phyloP scores from a whole-genome alignment of 805 yeast genomes.

The Wickerhamomyces tratensis region DNA sequence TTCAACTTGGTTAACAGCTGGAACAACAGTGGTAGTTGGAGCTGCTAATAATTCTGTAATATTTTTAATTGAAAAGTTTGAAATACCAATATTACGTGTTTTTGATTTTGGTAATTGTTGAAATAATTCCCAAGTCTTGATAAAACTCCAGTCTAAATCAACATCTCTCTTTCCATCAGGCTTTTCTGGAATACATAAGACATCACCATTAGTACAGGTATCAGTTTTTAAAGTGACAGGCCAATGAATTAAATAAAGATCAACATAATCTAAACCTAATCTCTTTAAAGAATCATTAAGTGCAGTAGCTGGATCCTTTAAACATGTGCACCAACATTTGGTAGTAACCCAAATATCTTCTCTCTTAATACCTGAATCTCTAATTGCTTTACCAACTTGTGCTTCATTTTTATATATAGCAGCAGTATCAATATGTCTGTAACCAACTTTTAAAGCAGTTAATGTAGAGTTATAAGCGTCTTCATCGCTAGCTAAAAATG shows the following conservation, averaged over 20 bases:
- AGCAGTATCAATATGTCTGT: constrained; percentile 75
- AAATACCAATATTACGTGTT: constrained; percentile 65
- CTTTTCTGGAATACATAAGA: constrained; percentile 21
- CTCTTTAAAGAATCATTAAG: constrained; percentile 46
- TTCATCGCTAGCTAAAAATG: constrained; percentile 52
- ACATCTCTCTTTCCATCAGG: constrained; percentile 28
- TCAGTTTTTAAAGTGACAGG: constrained; percentile 46
- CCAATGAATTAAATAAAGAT: constrained; percentile 73
- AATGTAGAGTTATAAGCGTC: constrained; percentile 46
- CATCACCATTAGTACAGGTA: constrained; percentile 20
- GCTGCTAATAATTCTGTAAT: constrained; percentile 38
- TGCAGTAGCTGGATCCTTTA: constrained; percentile 36
- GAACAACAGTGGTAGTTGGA: constrained; percentile 41
- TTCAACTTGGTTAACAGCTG: constrained; percentile 72
- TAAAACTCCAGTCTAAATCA: constrained; percentile 30
- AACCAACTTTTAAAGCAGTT: constrained; percentile 55
- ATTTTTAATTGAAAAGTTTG: constrained; percentile 53
- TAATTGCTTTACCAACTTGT: constrained; percentile 48
- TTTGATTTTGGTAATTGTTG: constrained; percentile 47
- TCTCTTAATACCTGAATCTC: constrained; percentile 50
- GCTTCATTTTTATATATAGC: constrained; percentile 58
- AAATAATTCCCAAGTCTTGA: constrained; percentile 55
- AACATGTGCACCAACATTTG: constrained; percentile 49
- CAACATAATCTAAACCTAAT: constrained; percentile 64
- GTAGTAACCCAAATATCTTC: constrained; percentile 59